These are phyloP conservation scores for Fusarium illudens DNA, from an alignment of 2,329 filamentous ascomycete species.

Conservation along the genomic window DNA sequence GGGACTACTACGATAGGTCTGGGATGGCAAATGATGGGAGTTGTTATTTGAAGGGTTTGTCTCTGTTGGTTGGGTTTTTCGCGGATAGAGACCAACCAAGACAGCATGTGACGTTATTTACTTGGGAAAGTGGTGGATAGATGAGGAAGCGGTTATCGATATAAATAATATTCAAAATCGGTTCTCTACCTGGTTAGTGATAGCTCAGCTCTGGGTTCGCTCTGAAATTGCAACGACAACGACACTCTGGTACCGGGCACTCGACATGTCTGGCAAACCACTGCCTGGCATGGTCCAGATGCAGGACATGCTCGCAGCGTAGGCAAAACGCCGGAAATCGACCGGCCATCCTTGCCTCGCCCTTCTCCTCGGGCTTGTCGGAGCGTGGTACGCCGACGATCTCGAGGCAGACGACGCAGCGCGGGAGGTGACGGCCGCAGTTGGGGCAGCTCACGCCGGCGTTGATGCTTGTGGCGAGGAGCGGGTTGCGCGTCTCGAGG, in stretches of 20 bases:
- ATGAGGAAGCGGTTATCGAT: slow-evolving; percentile 8
- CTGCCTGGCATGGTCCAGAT: slow-evolving; percentile 71
- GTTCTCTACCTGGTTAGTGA: slow-evolving; percentile 38
- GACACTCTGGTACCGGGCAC: slow-evolving; percentile 74
- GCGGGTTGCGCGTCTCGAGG: slow-evolving; percentile 59
- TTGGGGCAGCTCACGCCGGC: slow-evolving; percentile 71
- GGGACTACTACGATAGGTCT: slow-evolving; percentile 4
- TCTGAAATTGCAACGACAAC: slow-evolving; percentile 69
- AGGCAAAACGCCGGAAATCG: slow-evolving; percentile 75
- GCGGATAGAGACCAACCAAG: slow-evolving; percentile 24
- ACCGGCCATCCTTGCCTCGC: slow-evolving; percentile 60
- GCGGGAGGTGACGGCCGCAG: slow-evolving; percentile 72
- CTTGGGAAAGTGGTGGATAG: slow-evolving; percentile 19
- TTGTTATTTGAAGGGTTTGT: slow-evolving; percentile 22
- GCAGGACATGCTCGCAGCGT: slow-evolving; percentile 72
- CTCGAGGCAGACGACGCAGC: slow-evolving; percentile 74
- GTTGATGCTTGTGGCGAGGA: slow-evolving; percentile 65
- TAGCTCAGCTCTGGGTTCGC: slow-evolving; percentile 68
- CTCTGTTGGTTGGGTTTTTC: slow-evolving; percentile 2
- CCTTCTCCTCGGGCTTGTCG: slow-evolving; percentile 62
- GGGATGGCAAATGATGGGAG: slow-evolving; percentile 19
- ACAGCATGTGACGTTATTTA: slow-evolving; percentile 13
- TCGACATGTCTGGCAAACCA: slow-evolving; percentile 73
- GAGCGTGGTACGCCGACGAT: slow-evolving; percentile 71
- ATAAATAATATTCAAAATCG: slow-evolving; percentile 20